Evolutionary conservation across 208 protist genomes (phyloP).

Genomic region (Trypanosoma rangeli): DNA sequence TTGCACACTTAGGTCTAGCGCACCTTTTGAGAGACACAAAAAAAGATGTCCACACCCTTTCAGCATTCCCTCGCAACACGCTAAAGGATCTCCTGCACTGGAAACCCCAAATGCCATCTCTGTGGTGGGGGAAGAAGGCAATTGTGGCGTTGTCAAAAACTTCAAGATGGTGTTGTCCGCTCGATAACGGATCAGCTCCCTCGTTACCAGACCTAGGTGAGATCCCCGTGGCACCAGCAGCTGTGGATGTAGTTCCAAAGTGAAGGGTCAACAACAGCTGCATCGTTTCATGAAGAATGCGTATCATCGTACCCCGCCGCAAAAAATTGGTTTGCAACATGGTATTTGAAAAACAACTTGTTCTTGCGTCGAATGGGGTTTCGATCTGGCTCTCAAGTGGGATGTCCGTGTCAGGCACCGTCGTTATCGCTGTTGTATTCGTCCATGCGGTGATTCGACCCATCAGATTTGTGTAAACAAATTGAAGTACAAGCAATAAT

Average conservation of each 20-base stretch:
- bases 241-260: not conserved
- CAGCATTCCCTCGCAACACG: slow-evolving; percentile 7
- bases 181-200: slow-evolving; percentile 5
- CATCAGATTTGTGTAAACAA: slow-evolving; percentile 15
- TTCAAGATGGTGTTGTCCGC: not conserved
- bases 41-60: slow-evolving; percentile 28
- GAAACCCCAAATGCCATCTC: not conserved
- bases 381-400: not conserved
- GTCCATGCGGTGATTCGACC: not conserved
- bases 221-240: slow-evolving; percentile 9
- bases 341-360: not conserved
- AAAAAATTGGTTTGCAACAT: not conserved
- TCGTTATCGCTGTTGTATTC: not conserved
- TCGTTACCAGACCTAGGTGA: slow-evolving; percentile 6
- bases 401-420: not conserved
- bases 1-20: not conserved
- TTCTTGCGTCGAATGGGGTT: not conserved
- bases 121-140: not conserved
- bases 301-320: slow-evolving; percentile 1
- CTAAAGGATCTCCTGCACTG: not conserved
- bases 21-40: slow-evolving; percentile 23
- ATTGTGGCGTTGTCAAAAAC: not conserved
- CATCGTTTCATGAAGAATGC: slow-evolving; percentile 9
- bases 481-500: slow-evolving; percentile 20
- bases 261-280: slow-evolving; percentile 17